phyloP scores from a whole-genome alignment of 2,329 filamentous ascomycete species.

The Septoria petroselini region DNA sequence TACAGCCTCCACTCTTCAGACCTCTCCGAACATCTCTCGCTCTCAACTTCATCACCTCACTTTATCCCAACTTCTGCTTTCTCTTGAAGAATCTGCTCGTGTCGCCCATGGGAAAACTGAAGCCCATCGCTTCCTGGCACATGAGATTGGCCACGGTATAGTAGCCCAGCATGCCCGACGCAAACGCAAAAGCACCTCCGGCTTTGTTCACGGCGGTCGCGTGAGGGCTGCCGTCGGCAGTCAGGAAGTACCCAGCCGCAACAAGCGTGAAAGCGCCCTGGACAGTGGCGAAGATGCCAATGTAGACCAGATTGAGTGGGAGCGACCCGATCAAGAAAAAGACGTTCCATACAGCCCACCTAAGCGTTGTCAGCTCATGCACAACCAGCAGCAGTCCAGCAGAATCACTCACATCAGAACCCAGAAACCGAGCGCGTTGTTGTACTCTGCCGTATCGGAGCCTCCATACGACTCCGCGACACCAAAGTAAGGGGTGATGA shows the following conservation, averaged over 20 bases:
- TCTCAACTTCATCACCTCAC: conserved; percentile 3
- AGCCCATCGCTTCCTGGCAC: conserved; percentile 41
- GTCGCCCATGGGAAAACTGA: conserved; percentile 45
- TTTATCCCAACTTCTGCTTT: conserved; percentile 26
- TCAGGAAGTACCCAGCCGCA: conserved; percentile 47
- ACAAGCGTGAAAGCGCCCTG: conserved; percentile 47
- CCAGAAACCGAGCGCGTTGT: conserved; percentile 53
- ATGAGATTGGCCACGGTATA: conserved; percentile 47
- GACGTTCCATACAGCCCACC: conserved; percentile 49
- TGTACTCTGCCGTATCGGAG: conserved; percentile 43
- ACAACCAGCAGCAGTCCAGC: no score
- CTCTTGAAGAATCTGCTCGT: conserved; percentile 43
- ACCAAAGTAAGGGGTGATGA: conserved; percentile 49
- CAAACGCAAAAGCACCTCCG: conserved; percentile 49
- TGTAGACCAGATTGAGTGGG: conserved; percentile 49
- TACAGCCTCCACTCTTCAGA: no score
- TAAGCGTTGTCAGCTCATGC: no score
- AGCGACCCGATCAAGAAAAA: conserved; percentile 49
- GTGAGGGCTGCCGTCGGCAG: conserved; percentile 43
- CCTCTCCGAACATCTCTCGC: no score
- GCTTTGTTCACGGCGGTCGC: conserved; percentile 44
- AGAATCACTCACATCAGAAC: conserved; percentile 42
- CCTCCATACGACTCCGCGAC: conserved; percentile 46
- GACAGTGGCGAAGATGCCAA: conserved; percentile 49
- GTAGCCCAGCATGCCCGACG: conserved; percentile 48